A percentile compares a stretch with the other conserved stretches of the same genome.
These are phyloP conservation scores for Prinsepia uniflora DNA, from an alignment of 306 rosid species.

Conservation along the genomic window DNA sequence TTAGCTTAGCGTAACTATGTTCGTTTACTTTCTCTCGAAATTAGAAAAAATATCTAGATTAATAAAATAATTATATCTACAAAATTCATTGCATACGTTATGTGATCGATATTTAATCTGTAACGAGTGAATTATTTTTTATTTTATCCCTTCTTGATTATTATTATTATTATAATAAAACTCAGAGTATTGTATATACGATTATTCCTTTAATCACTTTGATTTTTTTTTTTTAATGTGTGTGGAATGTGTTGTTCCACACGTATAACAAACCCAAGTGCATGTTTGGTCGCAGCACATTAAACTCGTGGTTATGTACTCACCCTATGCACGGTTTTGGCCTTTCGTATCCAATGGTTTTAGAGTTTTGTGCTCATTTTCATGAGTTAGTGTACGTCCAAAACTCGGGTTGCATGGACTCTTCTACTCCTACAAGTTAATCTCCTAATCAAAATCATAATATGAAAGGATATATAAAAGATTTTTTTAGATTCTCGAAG, in stretches of 20 bases:
- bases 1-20: neutral
- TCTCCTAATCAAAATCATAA: neutral
- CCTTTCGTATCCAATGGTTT: neutral
- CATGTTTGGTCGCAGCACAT: slow-evolving; percentile 18
- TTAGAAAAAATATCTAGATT: no score
- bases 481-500: neutral
- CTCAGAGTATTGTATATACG: no score
- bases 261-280: slow-evolving; percentile 21
- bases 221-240: no score
- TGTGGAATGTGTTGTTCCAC: slow-evolving; percentile 26
- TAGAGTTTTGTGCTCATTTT: neutral
- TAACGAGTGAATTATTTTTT: no score
- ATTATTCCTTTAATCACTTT: no score
- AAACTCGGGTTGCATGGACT: neutral
- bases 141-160: no score
- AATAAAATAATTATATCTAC: no score
- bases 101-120: no score
- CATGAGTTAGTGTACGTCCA: neutral
- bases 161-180: no score
- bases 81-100: no score
- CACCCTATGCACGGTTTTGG: neutral
- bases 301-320: slow-evolving; percentile 10
- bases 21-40: neutral
- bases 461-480: neutral
- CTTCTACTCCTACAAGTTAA: neutral